Percentiles rank a stretch among this genome's conserved stretches.
These are phyloP conservation scores for Neurospora intermedia DNA, from an alignment of 495 filamentous ascomycete species.

Conservation along the genomic window DNA sequence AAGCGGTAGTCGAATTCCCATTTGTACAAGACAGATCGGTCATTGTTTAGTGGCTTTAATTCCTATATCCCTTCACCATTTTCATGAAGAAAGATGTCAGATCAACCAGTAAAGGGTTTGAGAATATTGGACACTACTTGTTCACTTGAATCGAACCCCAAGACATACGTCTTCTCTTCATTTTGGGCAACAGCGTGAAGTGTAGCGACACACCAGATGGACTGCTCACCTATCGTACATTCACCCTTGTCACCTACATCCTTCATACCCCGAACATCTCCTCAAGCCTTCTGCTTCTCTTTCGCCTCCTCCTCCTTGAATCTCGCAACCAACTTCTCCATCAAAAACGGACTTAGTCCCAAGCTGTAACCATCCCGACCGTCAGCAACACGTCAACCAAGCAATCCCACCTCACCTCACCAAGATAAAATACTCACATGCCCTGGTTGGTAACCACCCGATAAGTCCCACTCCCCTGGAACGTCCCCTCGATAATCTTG, in stretches of 20 bases:
- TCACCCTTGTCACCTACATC: not conserved
- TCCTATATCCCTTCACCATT: no score
- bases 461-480: slow-evolving; percentile 57
- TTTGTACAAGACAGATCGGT: no score
- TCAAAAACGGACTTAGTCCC: slow-evolving; percentile 46
- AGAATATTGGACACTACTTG: no score
- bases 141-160: no score
- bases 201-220: not conserved
- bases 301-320: slow-evolving; percentile 30
- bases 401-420: not conserved
- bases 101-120: no score
- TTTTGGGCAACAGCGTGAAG: not conserved
- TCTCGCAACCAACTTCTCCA: slow-evolving; percentile 43
- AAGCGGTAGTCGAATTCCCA: no score
- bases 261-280: not conserved
- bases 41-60: no score
- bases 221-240: not conserved
- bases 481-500: slow-evolving; percentile 51
- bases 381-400: not conserved
- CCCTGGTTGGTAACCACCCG: slow-evolving; percentile 58
- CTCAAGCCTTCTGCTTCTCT: slow-evolving; percentile 13
- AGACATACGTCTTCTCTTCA: not conserved
- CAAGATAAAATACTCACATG: slow-evolving; percentile 44
- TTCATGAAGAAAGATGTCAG: no score
- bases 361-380: slow-evolving; percentile 27